Evolutionary conservation across 176 grass and related monocot genomes (phyloP), one percentile per base, ranked within the genome.

Genomic region (Lolium multiflorum): DNA sequence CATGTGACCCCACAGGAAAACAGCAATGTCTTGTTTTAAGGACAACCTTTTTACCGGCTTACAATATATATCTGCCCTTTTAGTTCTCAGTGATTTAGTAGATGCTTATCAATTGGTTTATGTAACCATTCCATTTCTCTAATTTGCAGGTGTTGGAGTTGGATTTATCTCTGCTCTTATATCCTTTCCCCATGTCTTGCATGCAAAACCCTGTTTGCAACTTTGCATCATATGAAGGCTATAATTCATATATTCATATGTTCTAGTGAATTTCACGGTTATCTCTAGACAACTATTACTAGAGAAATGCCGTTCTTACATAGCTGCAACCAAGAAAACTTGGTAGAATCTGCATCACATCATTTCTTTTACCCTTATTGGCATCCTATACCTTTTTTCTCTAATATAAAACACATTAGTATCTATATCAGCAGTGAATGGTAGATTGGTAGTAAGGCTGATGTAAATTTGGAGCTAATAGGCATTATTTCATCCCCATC

Each of bases 131-230:
- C n/a, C 41, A 55, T 85, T 69, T 80, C 77, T 75, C 13, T 78
- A 11, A 78, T 88, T 64, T 82, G 64, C 94, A 98, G 97, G 97
- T 63, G 90, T 98, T 17, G 97, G 97, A 51, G 97, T 91, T 94
- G 94, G 97, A 88, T 98, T 98, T 88, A 98, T 92, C 60, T 98
- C 97, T 90, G 87, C 97, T 90, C 92, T 98, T 69, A 98, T 98
- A 98, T 98, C 97, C 97, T 98, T 94, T 81, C 55, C 35, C 20
- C 51, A 56, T 37, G 16, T 72, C 37, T 38, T 71, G 38, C 76
- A 25, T 87, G 15, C 52, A 87, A 80, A 69, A 74, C 15, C n/a
- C 17, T 81, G 8, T 43, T 81, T 87, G 13, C 51, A 60, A 76
- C 3, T 69, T 81, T 87, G 22, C 43, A 67, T 48, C 58, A 58